A percentile compares a stretch with the other conserved stretches of the same genome.
phyloP scores from a whole-genome alignment of 176 grass and related monocot species.

The maize (Zea mays) region DNA sequence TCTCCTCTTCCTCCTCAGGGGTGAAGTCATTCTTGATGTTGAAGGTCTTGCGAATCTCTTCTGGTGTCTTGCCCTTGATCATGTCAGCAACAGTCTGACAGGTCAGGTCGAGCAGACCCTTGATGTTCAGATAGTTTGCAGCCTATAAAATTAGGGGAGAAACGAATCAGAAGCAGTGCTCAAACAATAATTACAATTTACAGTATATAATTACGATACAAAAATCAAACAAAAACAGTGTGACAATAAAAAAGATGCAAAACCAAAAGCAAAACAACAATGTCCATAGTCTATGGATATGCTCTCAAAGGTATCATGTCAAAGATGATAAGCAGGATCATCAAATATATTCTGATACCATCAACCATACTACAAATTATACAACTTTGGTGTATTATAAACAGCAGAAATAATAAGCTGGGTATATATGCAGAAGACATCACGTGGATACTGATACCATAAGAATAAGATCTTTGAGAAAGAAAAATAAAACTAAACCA shows the following conservation, averaged over 20 bases:
- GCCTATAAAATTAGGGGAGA: conserved; percentile 15
- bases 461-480: background rate
- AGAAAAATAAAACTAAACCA: background rate
- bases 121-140: conserved; percentile 50
- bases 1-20: conserved; percentile 52
- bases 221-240: background rate
- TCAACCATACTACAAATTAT: background rate
- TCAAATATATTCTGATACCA: background rate
- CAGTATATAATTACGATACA: background rate
- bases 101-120: conserved; percentile 45
- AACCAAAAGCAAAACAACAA: background rate
- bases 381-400: background rate
- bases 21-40: conserved; percentile 50
- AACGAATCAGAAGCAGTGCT: background rate
- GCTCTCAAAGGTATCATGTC: background rate
- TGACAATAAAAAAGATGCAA: background rate
- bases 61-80: conserved; percentile 51
- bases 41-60: conserved; percentile 52
- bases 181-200: background rate
- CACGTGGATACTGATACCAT: background rate
- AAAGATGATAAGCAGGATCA: background rate
- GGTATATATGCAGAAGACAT: background rate
- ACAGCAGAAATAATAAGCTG: background rate
- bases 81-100: conserved; percentile 51
- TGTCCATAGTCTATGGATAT: background rate